A percentile compares a stretch with the other conserved stretches of the same genome.
Conservation (phyloP, 257 asterid genomes). For the Solanum sparsipilum region DNA sequence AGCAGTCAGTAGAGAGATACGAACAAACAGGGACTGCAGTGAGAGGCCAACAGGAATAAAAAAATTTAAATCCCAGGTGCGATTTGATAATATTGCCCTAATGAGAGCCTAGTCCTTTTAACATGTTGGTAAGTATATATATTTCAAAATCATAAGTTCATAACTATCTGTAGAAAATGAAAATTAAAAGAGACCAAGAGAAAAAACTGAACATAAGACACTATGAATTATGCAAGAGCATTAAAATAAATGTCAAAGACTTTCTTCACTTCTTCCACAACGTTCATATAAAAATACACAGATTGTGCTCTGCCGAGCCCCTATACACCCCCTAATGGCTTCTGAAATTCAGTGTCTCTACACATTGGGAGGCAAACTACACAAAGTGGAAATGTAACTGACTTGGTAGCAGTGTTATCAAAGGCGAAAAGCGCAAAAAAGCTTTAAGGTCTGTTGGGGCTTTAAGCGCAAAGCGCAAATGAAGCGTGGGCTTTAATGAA, state of each 20-base stretch:
- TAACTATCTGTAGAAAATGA: background rate
- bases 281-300: background rate
- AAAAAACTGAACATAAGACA: background rate
- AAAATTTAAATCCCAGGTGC: background rate
- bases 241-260: background rate
- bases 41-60: background rate
- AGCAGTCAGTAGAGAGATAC: background rate
- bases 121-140: background rate
- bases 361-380: background rate
- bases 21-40: background rate
- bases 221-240: background rate
- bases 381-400: background rate
- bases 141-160: background rate
- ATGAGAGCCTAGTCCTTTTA: background rate
- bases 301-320: background rate
- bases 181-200: background rate
- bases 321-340: background rate
- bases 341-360: background rate
- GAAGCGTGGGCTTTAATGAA: too few species aligned
- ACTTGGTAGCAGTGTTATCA: background rate
- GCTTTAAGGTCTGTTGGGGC: too few species aligned
- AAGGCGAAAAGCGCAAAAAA: too few species aligned
- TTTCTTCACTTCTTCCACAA: background rate
- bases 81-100: background rate
- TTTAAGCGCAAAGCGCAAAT: too few species aligned